Evolutionary conservation across 495 filamentous ascomycete genomes (phyloP), one percentile per base, ranked within the genome.

Genomic region (Tuber umbilicatum): DNA sequence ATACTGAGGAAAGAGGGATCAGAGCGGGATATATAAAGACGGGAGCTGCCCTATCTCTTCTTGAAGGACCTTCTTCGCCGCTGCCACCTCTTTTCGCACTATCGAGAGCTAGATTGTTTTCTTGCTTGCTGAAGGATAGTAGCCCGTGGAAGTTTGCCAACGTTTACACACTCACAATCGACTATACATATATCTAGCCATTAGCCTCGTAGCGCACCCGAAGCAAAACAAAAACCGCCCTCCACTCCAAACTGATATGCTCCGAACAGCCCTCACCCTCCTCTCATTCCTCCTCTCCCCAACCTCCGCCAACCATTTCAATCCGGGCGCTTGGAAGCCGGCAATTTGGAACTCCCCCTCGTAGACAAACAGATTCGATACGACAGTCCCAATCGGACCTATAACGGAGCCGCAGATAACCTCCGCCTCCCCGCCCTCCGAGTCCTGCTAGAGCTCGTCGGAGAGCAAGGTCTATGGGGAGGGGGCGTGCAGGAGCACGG

Each of bases 391-490:
- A 7, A n/a, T n/a, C 21, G 21, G 47, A n/a, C 47, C 23, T 23
- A n/a, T 74, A 27, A 50, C 68, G 4, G 19, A 55, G 12, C 10
- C 35, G 1, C 69, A 78, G 75, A 35, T 78, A 39, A 21, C 43
- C 31, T 31, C 9, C 55, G 71, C 69, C 27, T 75, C 71, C 4
- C 77, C 77, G 14, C 21, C 5, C 1, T 74, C 72, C 16, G 4
- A 10, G 2, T 43, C 71, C 1, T 78, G 77, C 23, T 41, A 71
- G 17, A 5, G 31, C 40, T 31, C 40, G n/a, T n/a, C 47, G 7
- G 21, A n/a, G 47, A 50, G 47, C 5, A 10, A 50, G 6, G 10
- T 7, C 23, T n/a, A 23, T 35, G 40, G 9, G 5, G 35, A 21
- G 23, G 31, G 16, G 7, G 76, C 35, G 64, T 78, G 76, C 21